These are phyloP conservation scores for Leptodontidium sp. DNA, from an alignment of 2,329 filamentous ascomycete genomes.

Conservation along the genomic window DNA sequence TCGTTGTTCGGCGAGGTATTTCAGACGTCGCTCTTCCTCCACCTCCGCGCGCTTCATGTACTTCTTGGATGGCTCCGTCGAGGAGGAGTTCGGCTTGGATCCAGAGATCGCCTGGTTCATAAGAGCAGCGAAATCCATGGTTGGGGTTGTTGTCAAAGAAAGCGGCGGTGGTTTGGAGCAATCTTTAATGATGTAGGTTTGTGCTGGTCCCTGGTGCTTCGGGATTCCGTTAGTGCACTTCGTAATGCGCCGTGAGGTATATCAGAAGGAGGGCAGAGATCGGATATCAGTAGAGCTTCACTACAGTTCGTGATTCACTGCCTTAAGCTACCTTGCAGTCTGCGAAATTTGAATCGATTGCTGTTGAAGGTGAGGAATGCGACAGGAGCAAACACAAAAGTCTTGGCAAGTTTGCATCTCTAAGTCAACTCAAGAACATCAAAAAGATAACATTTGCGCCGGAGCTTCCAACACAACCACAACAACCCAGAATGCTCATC, in stretches of 20 bases:
- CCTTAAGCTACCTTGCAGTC: neutral
- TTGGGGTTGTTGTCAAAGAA: slow-evolving; percentile 38
- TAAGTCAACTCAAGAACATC: slow-evolving; percentile 7
- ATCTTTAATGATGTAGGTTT: neutral
- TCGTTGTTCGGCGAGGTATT: slow-evolving; percentile 84
- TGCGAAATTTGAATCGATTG: neutral
- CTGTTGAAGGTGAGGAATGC: neutral
- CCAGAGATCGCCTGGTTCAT: slow-evolving; percentile 95
- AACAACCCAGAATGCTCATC: slow-evolving; percentile 25
- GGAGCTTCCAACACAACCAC: slow-evolving; percentile 22
- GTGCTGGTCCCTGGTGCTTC: neutral
- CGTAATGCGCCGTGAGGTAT: neutral
- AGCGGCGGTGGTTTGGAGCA: neutral
- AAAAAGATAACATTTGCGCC: slow-evolving; percentile 30
- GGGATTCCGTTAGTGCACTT: too few species aligned
- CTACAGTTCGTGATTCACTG: neutral
- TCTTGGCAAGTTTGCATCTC: slow-evolving; percentile 30
- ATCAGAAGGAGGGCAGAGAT: neutral
- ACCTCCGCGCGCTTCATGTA: slow-evolving; percentile 86
- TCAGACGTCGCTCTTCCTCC: slow-evolving; percentile 81
- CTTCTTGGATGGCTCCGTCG: slow-evolving; percentile 63
- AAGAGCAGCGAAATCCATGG: slow-evolving; percentile 94
- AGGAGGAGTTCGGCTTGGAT: slow-evolving; percentile 62
- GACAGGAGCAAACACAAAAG: slow-evolving; percentile 14
- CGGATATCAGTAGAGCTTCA: neutral